phyloP scores from a whole-genome alignment of 148 eudicot genomes.

The Tetragonia tetragonoides region DNA sequence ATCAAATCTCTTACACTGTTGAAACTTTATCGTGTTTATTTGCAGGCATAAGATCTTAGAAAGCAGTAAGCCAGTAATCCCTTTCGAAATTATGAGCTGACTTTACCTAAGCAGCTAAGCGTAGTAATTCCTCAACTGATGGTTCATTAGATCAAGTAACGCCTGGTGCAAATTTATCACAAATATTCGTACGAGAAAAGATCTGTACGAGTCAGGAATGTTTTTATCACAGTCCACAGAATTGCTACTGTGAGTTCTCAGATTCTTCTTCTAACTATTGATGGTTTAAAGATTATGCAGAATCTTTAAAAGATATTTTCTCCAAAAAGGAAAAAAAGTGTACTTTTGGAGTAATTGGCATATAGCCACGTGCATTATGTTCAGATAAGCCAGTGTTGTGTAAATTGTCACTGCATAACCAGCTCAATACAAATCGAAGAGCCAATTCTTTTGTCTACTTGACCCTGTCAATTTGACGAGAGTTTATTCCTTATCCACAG shows the following conservation, averaged over 20 bases:
- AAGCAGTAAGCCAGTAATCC: too few species aligned
- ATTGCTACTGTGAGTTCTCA: not conserved
- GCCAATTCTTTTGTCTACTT: constrained; percentile 19
- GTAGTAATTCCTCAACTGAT: not conserved
- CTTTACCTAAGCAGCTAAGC: too few species aligned
- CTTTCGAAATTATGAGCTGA: not conserved
- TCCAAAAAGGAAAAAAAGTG: not conserved
- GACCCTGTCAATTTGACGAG: constrained; percentile 4
- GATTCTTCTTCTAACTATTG: too few species aligned
- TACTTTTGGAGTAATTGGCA: not conserved
- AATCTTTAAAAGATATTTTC: not conserved
- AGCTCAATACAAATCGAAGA: constrained; percentile 25
- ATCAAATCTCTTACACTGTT: not conserved
- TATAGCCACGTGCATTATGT: not conserved
- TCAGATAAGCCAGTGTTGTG: not conserved
- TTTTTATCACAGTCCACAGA: not conserved
- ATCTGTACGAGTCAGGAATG: not conserved
- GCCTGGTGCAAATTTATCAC: not conserved
- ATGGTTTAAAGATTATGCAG: not conserved
- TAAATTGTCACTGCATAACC: not conserved
- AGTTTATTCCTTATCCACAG: constrained; percentile 19
- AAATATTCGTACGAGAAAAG: not conserved
- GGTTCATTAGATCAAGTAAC: not conserved
- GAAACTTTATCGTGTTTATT: not conserved
- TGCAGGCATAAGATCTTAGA: not conserved